Percentiles rank a stretch among this genome's conserved stretches.
phyloP scores from a whole-genome alignment of 768 basidiomycete genomes.

The Boletus vinaceobasis region DNA sequence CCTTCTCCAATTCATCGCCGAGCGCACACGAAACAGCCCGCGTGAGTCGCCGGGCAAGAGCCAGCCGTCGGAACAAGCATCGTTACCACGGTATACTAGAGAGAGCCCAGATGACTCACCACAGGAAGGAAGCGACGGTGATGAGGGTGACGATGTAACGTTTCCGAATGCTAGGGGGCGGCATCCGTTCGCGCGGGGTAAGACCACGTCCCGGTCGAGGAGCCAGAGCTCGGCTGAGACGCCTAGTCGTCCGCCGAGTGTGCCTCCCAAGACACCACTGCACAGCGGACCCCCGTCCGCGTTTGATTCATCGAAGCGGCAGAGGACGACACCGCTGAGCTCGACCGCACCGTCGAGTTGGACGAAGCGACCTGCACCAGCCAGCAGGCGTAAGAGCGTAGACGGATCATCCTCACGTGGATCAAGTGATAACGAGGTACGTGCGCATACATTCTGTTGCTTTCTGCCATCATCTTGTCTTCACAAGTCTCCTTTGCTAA shows the following conservation, averaged over 20 bases:
- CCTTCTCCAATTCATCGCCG: conserved; percentile 62
- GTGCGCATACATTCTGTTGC: conserved; percentile 15
- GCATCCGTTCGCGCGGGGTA: conserved; percentile 19
- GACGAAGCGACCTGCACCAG: conserved; percentile 65
- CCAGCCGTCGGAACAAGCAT: conserved; percentile 9
- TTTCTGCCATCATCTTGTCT: neutral
- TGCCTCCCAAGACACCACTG: conserved; percentile 51
- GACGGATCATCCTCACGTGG: conserved; percentile 49
- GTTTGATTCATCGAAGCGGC: conserved; percentile 67
- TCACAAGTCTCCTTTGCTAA: neutral
- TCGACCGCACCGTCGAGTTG: conserved; percentile 71
- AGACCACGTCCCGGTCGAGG: conserved; percentile 47
- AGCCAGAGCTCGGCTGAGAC: conserved; percentile 54
- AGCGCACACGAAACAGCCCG: conserved; percentile 44
- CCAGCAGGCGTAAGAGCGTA: conserved; percentile 67
- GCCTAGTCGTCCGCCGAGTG: conserved; percentile 52
- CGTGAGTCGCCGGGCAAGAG: conserved; percentile 26
- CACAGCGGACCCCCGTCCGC: conserved; percentile 46
- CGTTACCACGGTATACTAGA: conserved; percentile 6
- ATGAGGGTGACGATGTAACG: conserved; percentile 35
- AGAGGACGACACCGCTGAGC: conserved; percentile 64
- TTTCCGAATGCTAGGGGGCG: conserved; percentile 41
- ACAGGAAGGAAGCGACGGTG: conserved; percentile 35
- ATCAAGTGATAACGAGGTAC: conserved; percentile 72
- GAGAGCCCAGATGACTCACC: conserved; percentile 33